A percentile compares a stretch with the other conserved stretches of the same genome.
phyloP scores from a whole-genome alignment of 305 asterid species.

The Nicotiana rustica region DNA sequence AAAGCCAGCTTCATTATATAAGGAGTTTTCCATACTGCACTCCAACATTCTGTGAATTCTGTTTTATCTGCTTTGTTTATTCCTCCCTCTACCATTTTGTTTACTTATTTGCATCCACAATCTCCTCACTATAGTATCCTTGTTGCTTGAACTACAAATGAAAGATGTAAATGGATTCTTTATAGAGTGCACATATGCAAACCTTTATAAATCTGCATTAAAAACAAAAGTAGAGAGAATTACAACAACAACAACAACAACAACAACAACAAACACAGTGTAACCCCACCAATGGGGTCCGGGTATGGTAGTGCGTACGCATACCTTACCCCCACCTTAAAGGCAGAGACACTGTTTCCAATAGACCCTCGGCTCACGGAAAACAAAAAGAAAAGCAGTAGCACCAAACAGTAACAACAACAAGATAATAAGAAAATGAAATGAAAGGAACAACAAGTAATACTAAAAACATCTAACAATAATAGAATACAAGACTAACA shows the following conservation, averaged over 20 bases:
- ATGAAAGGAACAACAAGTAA: too few relatives aligned
- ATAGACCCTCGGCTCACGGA: too few relatives aligned
- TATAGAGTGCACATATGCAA: not conserved
- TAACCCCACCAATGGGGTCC: too few relatives aligned
- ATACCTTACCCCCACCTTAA: too few relatives aligned
- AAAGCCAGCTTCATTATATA: constrained; percentile 74
- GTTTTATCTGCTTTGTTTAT: constrained; percentile 53
- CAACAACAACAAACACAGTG: too few relatives aligned
- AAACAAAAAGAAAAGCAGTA: too few relatives aligned
- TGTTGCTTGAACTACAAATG: constrained; percentile 1
- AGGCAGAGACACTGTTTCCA: too few relatives aligned
- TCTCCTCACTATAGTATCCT: not conserved
- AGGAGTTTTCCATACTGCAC: constrained; percentile 67
- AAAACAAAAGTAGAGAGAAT: not conserved
- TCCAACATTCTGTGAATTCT: constrained; percentile 76
- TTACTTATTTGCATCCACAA: not conserved
- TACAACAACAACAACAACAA: not conserved
- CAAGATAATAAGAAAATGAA: not conserved
- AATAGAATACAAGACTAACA: too few relatives aligned
- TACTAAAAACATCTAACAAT: too few relatives aligned
- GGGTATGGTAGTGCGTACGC: too few relatives aligned
- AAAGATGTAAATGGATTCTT: not conserved
- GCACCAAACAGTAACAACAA: not conserved
- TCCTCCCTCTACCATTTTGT: constrained; percentile 58
- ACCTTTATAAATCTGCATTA: not conserved